Evolutionary conservation across 2,329 filamentous ascomycete genomes (phyloP).

Genomic region (Myriosclerotinia curreyana): DNA sequence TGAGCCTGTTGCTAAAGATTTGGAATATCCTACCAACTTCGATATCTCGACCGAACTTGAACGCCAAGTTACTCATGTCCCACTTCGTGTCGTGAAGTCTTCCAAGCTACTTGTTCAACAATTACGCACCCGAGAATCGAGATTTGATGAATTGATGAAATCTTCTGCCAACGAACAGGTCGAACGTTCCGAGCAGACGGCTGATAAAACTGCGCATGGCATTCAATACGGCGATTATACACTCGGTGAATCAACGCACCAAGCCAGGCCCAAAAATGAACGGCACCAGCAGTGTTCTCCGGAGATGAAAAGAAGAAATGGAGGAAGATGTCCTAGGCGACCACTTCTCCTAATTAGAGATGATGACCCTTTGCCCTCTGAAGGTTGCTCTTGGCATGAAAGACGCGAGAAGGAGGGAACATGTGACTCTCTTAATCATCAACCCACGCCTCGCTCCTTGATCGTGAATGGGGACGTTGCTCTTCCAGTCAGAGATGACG

Average conservation of each 20-base stretch:
- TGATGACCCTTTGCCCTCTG: not conserved
- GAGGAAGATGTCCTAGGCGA: not conserved
- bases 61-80: constrained; percentile 8
- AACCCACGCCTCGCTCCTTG: not conserved
- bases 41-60: constrained; percentile 4
- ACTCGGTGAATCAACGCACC: not conserved
- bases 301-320: not conserved
- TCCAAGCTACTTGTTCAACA: constrained; percentile 6
- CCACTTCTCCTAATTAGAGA: not conserved
- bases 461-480: too few relatives aligned
- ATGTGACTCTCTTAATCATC: not conserved
- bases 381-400: constrained; percentile 1
- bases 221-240: not conserved
- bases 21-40: not conserved
- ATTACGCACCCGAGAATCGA: not conserved
- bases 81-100: not conserved
- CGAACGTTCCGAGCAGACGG: not conserved
- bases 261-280: not conserved
- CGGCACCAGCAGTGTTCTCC: not conserved
- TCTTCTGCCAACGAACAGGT: not conserved
- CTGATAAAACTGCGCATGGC: not conserved
- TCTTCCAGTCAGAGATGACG: constrained; percentile 3
- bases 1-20: not conserved
- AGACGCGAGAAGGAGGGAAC: not conserved
- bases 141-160: not conserved